Base-by-base conservation (phyloP, 768 basidiomycete genomes). In the Tulasnella sp. region DNA sequence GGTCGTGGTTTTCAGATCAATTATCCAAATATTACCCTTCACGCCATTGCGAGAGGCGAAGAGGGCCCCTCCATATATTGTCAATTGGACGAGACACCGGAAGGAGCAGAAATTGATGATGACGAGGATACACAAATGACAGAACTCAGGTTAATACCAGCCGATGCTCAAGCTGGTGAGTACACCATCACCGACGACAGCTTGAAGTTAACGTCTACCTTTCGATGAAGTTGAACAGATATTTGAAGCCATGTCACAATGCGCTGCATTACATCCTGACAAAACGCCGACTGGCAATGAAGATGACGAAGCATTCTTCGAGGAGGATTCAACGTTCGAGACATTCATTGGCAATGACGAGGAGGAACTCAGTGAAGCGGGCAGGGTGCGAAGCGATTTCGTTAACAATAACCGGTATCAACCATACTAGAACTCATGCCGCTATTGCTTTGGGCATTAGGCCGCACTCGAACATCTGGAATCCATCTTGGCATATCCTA, bases 301-400 rank as follows among this genome's bases (percentile, higher is more conserved):
- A 3, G 75, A 75, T 10, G 70, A 74, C 53, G 71, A 69, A 31
- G 74, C 74, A 3, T 74, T 81, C 58, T 64, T 79, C 54, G 74
- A 81, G 58, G 67, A 69, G 64, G 63, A 13, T 62, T 63, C 35
- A 57, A 46, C 9, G 15, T 71, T 74, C 52, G 68, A 71, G 54
- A 68, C 70, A 1, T 81, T 86, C 62, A 69, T 66, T 19, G 81
- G 79, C 24, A 72, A 73, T 41, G 78, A 72, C 49, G 73, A 68
- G 19, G 70, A 87, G 59, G 84, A 90, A 66, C 74, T 90, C 57
- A 84, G 79, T 65, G 80, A 82, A 69, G 83, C 82, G 58, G 89
- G 89, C 70, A 79, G 84, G 82, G 86, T 89, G 81, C 84, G 89
- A 83, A 85, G 80, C 65, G 76, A 83, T 83, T 83, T 13, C 28